Evolutionary conservation across 176 grass and related monocot genomes (phyloP).

Genomic region (Leersia perrieri): DNA sequence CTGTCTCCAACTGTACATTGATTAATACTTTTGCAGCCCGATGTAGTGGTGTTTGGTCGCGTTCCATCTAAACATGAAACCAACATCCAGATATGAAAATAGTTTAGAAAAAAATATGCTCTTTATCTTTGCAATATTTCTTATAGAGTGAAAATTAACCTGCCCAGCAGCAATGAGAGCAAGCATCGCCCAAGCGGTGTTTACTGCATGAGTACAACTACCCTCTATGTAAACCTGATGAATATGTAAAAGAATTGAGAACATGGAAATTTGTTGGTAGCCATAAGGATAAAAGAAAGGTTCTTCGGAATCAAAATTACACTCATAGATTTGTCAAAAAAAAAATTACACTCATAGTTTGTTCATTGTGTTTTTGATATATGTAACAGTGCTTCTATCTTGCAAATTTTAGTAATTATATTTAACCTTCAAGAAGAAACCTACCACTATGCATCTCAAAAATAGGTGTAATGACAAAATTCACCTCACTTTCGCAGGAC

Average conservation of each 20-base stretch:
- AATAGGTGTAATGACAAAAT: background rate
- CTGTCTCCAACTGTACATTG: constrained; percentile 2
- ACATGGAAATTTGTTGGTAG: no score
- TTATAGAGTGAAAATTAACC: background rate
- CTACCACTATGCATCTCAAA: background rate
- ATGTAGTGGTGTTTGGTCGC: background rate
- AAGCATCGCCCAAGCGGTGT: constrained; percentile 27
- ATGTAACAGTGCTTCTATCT: no score
- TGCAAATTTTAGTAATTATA: no score
- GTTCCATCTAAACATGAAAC: background rate
- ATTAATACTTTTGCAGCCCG: background rate
- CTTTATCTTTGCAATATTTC: background rate
- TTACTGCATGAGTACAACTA: background rate
- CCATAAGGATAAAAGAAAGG: no score
- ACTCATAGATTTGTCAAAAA: background rate
- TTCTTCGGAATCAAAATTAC: no score
- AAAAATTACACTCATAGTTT: background rate
- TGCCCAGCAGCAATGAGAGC: constrained; percentile 17
- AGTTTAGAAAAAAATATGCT: background rate
- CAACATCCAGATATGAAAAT: no score
- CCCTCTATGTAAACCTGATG: constrained; percentile 6
- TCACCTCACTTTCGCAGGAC: constrained; percentile 3
- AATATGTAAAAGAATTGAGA: no score
- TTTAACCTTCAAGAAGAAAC: background rate
- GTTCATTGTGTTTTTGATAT: no score